Base-by-base conservation (phyloP, 495 filamentous ascomycete genomes). In the Podospora conica region DNA sequence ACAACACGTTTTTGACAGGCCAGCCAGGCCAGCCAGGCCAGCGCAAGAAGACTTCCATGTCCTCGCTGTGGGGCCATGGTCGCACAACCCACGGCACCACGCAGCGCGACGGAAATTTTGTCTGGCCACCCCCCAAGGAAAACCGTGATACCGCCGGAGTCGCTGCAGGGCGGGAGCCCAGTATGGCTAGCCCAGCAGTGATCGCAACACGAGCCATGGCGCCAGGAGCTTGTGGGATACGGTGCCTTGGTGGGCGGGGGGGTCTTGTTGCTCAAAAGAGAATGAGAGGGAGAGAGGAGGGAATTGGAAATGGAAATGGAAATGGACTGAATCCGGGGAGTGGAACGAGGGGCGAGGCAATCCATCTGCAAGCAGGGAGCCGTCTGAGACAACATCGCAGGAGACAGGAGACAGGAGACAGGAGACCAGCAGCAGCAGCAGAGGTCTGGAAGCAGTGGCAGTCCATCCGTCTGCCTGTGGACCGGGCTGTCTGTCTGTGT, bases 1-100 rank as follows among this genome's bases (percentile, higher is more conserved):
- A 69, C 67, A 21, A 53, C 66, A 65, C 63, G 67, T 65, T 71
- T 68, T 67, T 72, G 67, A 69, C 69, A 74, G 74, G 69, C 71
- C n/a, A n/a, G n/a, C n/a, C n/a, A n/a, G n/a, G n/a, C n/a, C n/a
- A n/a, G n/a, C n/a, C 69, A 74, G 74, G 69, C 71, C 40, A 48
- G 40, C 40, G 40, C 40, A 48, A 48, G 40, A 48, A 48, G 5
- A 6, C 40, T n/a, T 48, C 40, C 15, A 48, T n/a, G 40, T 48
- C 40, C 40, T 48, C 40, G 40, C 40, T n/a, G 40, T 48, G 40
- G 40, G 40, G 40, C 40, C 40, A 48, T n/a, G 40, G 40, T 48
- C 15, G 15, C 40, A 48, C 40, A 48, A 8, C 18, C 40, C 18
- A 48, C 40, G 40, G 40, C 40, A 48, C 40, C 6, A 48, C 40